Evolutionary conservation across 257 asterid species (phyloP), one percentile per base, ranked within the genome.

Genomic region (Rauvolfia tetraphylla): DNA sequence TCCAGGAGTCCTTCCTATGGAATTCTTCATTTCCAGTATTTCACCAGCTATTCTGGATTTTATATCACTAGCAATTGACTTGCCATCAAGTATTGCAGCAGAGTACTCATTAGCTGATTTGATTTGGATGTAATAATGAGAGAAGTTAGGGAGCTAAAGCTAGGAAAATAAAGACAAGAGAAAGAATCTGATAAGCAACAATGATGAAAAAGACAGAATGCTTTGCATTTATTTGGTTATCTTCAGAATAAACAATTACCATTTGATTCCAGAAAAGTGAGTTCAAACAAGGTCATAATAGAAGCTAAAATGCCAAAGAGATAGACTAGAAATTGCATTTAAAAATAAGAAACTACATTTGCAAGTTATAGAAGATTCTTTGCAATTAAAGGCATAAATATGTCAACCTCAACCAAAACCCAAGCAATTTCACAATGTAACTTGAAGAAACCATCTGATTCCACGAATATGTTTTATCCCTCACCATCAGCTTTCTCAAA

Each of bases 31-130:
- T 63, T 58, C 72, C 34, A 4, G 17, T 49, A 82, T 58, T 75
- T 82, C 81, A 63, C 68, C 51, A 65, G 81, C 79, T 66, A 79
- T 72, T 76, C 46, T 39, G 17, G 81, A 66, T 73, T 76, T 72
- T 65, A 75, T 72, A 67, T 75, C 72, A 6, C 66, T 72, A 14
- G 81, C 81, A 15, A 82, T 72, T 48, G 54, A 34, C 59, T 75
- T 82, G 27, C 79, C 83, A 8, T 72, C 62, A 20, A 82, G 75
- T 3, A 79, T 23, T 2, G 58, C 41, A 42, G 78, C 78, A 29
- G 48, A 74, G 36, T 44, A 33, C 42, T 36, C 75, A 31, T 49
- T 78, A 51, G 65, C 77, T 77, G 79, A 72, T 72, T 68, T 72
- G 34, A 41, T 12, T 65, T 77, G 42, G 25, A 22, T 29, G 42